Evolutionary conservation across 2,329 filamentous ascomycete genomes (phyloP).

Genomic region (Aureobasidium vineae): DNA sequence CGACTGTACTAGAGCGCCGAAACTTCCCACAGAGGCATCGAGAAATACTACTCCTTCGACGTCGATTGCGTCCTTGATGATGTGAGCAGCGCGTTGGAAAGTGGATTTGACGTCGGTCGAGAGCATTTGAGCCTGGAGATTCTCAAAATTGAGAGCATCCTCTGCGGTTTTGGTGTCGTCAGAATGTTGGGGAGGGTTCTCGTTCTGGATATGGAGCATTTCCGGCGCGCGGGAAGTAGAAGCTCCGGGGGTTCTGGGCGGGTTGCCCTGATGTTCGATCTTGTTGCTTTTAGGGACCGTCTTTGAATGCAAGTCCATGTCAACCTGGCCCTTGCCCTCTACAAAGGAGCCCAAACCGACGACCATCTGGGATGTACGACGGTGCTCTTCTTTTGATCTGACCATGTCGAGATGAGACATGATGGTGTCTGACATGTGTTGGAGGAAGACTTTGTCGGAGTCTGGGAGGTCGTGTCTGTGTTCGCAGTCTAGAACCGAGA

Average conservation of each 20-base stretch:
- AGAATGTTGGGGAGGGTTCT: neutral
- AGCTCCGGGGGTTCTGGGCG: neutral
- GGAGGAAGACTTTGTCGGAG: constrained; percentile 55
- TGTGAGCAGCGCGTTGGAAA: constrained; percentile 50
- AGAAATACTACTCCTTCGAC: constrained; percentile 52
- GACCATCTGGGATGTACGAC: constrained; percentile 55
- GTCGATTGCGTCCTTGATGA: constrained; percentile 50
- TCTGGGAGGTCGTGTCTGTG: constrained; percentile 52
- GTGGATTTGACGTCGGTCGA: constrained; percentile 35
- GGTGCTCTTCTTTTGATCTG: constrained; percentile 53
- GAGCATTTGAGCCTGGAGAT: constrained; percentile 19
- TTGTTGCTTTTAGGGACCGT: neutral
- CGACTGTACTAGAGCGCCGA: constrained; percentile 31
- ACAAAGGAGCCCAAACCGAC: constrained; percentile 53
- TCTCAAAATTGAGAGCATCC: neutral
- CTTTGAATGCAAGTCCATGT: neutral
- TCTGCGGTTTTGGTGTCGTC: neutral
- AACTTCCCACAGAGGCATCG: constrained; percentile 38
- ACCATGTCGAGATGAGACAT: constrained; percentile 63
- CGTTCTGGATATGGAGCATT: neutral
- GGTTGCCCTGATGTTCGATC: neutral
- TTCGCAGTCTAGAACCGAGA: constrained; percentile 58
- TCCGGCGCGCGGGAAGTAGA: neutral
- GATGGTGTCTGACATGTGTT: constrained; percentile 56
- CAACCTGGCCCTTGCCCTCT: constrained; percentile 28